Evolutionary conservation across 345 rosid genomes (phyloP).

Genomic region (Dipteronia dyeriana): DNA sequence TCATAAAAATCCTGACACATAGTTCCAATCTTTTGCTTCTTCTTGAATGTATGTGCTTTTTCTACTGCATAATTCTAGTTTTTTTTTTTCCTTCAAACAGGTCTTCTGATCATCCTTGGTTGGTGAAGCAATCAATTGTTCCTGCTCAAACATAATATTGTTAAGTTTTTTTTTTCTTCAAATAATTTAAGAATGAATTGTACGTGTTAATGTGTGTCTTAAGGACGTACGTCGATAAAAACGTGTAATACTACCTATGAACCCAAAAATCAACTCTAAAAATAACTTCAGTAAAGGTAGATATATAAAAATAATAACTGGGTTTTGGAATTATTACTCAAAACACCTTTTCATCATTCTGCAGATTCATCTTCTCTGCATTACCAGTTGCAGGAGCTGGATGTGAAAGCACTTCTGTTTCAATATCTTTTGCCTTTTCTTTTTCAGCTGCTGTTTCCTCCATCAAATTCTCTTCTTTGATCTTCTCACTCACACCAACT

Average conservation of each 20-base stretch:
- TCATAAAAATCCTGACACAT: not conserved
- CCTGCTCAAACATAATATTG: slow-evolving; percentile 17
- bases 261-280: not conserved
- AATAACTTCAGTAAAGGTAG: no score
- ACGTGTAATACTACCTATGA: no score
- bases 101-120: slow-evolving; percentile 12
- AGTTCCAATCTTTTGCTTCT: not conserved
- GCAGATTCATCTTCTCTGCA: not conserved
- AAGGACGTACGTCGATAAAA: no score
- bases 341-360: slow-evolving; percentile 14
- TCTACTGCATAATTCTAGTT: not conserved
- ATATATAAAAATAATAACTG: not conserved
- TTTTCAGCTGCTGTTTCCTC: slow-evolving; percentile 2
- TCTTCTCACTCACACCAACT: slow-evolving; percentile 9
- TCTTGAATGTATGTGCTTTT: not conserved
- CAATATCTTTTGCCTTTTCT: slow-evolving; percentile 1
- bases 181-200: no score
- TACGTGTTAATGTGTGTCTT: no score
- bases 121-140: slow-evolving; percentile 13
- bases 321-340: not conserved
- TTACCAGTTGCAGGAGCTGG: not conserved
- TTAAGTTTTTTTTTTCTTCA: not conserved
- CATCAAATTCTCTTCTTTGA: slow-evolving; percentile 19
- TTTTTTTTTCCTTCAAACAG: not conserved
- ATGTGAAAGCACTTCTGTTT: slow-evolving; percentile 18